Evolutionary conservation across 2,329 filamentous ascomycete genomes (phyloP).

Genomic region (Botrytis sinoallii): DNA sequence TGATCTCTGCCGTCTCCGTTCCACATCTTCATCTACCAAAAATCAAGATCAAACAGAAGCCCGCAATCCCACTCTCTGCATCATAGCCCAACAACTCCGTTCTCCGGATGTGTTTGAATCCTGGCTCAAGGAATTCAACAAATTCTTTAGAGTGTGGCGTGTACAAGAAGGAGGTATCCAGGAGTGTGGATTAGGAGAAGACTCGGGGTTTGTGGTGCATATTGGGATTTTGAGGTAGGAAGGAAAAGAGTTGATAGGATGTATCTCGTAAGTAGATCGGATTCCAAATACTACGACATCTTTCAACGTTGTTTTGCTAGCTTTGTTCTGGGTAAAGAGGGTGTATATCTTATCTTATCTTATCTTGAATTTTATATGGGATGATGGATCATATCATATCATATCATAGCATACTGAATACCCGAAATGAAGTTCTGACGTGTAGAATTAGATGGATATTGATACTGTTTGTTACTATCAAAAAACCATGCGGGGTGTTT

Average conservation of each 20-base stretch:
- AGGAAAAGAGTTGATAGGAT: background rate
- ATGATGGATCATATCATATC: background rate
- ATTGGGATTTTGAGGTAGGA: slow-evolving; percentile 59
- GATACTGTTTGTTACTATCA: no score
- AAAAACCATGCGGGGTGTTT: no score
- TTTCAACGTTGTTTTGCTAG: no score
- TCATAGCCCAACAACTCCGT: slow-evolving; percentile 87
- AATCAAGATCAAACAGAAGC: slow-evolving; percentile 15
- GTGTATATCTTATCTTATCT: background rate
- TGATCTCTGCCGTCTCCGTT: slow-evolving; percentile 65
- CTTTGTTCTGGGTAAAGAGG: background rate
- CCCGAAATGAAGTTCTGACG: background rate
- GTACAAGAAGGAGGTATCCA: slow-evolving; percentile 42
- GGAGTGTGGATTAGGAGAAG: slow-evolving; percentile 29
- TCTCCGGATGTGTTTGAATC: slow-evolving; percentile 79
- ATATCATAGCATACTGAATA: background rate
- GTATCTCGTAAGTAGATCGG: background rate
- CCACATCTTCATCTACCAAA: background rate
- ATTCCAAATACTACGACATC: background rate
- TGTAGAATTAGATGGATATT: background rate
- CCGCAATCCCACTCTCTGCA: slow-evolving; percentile 60
- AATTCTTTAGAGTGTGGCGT: slow-evolving; percentile 71
- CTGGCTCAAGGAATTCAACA: slow-evolving; percentile 70
- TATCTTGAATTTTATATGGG: accelerated
- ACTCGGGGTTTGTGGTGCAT: slow-evolving; percentile 79